Conservation (phyloP, 2,329 filamentous ascomycete species). For the Trematosphaeria pertusa region DNA sequence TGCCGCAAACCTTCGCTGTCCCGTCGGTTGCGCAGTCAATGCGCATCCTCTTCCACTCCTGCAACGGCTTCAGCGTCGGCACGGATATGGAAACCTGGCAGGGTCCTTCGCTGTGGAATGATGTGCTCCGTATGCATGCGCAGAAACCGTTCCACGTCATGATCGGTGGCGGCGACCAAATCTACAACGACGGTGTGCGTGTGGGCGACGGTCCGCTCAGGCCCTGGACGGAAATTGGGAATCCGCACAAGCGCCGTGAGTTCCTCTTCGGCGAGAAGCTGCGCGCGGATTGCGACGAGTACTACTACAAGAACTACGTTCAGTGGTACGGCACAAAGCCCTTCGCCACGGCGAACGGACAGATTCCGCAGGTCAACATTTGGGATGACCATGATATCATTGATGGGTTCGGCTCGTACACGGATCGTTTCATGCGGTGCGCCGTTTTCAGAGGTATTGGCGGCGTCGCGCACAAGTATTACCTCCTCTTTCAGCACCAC, state of each 20-base stretch:
- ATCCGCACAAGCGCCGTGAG: conserved; percentile 65
- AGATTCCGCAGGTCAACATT: conserved; percentile 69
- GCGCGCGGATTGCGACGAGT: conserved; percentile 65
- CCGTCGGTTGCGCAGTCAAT: conserved; percentile 68
- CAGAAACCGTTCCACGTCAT: conserved; percentile 70
- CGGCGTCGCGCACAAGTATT: conserved; percentile 65
- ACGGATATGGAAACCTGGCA: conserved; percentile 69
- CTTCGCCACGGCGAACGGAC: conserved; percentile 66
- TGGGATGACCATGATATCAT: conserved; percentile 74
- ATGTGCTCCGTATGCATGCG: conserved; percentile 67
- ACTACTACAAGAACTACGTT: conserved; percentile 68
- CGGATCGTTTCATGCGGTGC: conserved; percentile 71
- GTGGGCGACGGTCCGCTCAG: conserved; percentile 83
- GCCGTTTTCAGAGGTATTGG: conserved; percentile 71
- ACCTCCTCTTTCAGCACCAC: conserved; percentile 75
- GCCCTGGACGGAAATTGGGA: conserved; percentile 66
- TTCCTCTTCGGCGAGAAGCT: conserved; percentile 71
- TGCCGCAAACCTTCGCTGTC: conserved; percentile 58
- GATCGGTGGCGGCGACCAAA: conserved; percentile 92
- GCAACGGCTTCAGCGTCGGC: conserved; percentile 72
- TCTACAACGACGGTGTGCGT: conserved; percentile 79
- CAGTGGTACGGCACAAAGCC: conserved; percentile 73
- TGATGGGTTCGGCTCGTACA: conserved; percentile 71
- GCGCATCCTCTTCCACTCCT: conserved; percentile 74
- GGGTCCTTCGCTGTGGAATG: conserved; percentile 69